Evolutionary conservation across 257 asterid species (phyloP).

Genomic region (Solanum bulbocastanum): DNA sequence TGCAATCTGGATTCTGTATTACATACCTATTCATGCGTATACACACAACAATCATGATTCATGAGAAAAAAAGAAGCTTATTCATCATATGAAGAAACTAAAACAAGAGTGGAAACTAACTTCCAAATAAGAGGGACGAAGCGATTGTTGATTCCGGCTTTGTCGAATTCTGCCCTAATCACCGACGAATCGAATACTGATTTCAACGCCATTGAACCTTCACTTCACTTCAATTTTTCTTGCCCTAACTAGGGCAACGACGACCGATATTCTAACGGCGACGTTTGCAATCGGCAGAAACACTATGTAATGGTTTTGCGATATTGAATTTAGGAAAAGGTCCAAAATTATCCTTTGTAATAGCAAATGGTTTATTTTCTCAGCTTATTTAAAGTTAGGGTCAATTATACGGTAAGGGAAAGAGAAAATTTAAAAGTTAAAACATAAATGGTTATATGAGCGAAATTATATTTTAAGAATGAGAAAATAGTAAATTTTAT

Average conservation of each 20-base stretch:
- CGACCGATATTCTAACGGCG: neutral
- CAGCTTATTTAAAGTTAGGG: too few species aligned
- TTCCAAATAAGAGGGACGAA: conserved; percentile 90
- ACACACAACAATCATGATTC: neutral
- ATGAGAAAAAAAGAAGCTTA: neutral
- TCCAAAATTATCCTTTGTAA: too few species aligned
- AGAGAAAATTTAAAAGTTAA: too few species aligned
- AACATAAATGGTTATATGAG: too few species aligned
- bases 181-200: conserved; percentile 72
- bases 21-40: conserved; percentile 12
- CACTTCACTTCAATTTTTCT: neutral
- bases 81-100: neutral
- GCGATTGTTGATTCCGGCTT: conserved; percentile 47
- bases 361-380: neutral
- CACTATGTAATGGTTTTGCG: neutral
- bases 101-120: conserved; percentile 14
- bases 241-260: neutral
- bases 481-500: neutral
- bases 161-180: conserved; percentile 56
- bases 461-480: too few species aligned
- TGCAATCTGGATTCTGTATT: conserved; percentile 58
- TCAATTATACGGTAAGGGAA: too few species aligned
- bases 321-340: neutral
- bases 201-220: conserved; percentile 35
- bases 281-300: neutral